phyloP scores from a whole-genome alignment of 768 basidiomycete species.

The Tricholoma saponaceum region DNA sequence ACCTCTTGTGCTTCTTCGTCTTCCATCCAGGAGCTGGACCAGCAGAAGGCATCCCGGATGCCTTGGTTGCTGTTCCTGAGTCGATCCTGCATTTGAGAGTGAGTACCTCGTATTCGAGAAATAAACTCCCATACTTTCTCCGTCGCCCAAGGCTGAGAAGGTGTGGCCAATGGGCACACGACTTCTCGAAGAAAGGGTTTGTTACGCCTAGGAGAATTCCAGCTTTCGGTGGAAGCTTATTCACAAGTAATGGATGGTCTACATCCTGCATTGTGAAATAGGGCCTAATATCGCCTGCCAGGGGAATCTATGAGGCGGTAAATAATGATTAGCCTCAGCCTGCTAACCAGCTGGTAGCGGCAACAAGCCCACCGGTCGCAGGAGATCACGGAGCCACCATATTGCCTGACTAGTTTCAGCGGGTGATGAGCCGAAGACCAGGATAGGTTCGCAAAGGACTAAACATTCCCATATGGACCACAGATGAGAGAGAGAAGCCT shows the following conservation, averaged over 20 bases:
- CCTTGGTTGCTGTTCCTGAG: slow-evolving; percentile 15
- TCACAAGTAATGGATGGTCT: slow-evolving; percentile 74
- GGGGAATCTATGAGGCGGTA: slow-evolving; percentile 56
- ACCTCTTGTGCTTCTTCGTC: slow-evolving; percentile 73
- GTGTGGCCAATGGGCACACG: slow-evolving; percentile 85
- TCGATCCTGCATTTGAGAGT: neutral
- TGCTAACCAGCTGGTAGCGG: neutral
- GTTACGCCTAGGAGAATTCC: slow-evolving; percentile 83
- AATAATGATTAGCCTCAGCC: neutral
- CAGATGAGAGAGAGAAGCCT: slow-evolving; percentile 58
- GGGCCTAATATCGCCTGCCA: slow-evolving; percentile 82
- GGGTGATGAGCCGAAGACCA: slow-evolving; percentile 79
- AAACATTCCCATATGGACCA: slow-evolving; percentile 96
- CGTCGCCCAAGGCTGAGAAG: slow-evolving; percentile 63
- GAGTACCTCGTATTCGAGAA: neutral
- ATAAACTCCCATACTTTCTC: slow-evolving; percentile 32
- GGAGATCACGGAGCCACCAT: slow-evolving; percentile 87
- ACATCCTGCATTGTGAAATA: slow-evolving; percentile 96
- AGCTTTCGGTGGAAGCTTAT: slow-evolving; percentile 73
- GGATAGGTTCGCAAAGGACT: slow-evolving; percentile 83
- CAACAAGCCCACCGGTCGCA: slow-evolving; percentile 63
- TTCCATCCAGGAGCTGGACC: slow-evolving; percentile 73
- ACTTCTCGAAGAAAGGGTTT: slow-evolving; percentile 80
- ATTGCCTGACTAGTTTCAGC: slow-evolving; percentile 82
- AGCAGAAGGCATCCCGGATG: slow-evolving; percentile 25